Percentiles rank a stretch among this genome's conserved stretches.
Evolutionary conservation across 208 protist species (phyloP).

Genomic region (Blechomonas ayalai): DNA sequence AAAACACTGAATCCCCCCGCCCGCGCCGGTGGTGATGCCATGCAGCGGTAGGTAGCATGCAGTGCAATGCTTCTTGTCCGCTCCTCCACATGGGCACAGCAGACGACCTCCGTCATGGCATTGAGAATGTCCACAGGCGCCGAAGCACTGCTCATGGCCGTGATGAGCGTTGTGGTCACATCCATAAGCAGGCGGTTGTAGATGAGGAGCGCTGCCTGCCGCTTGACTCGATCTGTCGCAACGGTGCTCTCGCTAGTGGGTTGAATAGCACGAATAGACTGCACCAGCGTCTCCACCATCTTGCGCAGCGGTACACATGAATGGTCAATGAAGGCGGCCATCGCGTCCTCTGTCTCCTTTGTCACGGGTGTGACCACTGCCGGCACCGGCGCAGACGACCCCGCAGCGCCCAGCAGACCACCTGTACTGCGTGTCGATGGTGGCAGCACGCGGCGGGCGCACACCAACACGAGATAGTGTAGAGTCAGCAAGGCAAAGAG

Average conservation of each 20-base stretch:
- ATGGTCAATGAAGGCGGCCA: conserved; percentile 12
- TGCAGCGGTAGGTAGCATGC: conserved; percentile 31
- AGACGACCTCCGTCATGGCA: conserved; percentile 47
- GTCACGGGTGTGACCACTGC: background rate
- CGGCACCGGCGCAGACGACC: background rate
- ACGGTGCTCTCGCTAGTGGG: conserved; percentile 4
- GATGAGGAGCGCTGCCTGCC: conserved; percentile 26
- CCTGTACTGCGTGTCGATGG: background rate
- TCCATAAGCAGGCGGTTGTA: conserved; percentile 51
- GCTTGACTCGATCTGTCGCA: conserved; percentile 39
- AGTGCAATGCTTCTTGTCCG: conserved; percentile 35
- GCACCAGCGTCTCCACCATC: conserved; percentile 16
- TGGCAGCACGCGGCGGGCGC: background rate
- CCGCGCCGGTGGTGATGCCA: conserved; percentile 14
- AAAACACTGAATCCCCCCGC: conserved; percentile 5
- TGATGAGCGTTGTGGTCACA: conserved; percentile 37
- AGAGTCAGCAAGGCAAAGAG: conserved; percentile 35
- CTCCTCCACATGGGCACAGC: conserved; percentile 32
- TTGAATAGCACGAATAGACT: conserved; percentile 11
- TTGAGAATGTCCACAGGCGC: conserved; percentile 27
- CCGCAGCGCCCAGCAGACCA: background rate
- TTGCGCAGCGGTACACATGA: conserved; percentile 7
- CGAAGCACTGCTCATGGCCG: conserved; percentile 22
- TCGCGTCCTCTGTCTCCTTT: conserved; percentile 12
- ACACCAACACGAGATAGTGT: conserved; percentile 25